phyloP scores from a whole-genome alignment of 257 asterid genomes.

The Anisodus acutangulus region DNA sequence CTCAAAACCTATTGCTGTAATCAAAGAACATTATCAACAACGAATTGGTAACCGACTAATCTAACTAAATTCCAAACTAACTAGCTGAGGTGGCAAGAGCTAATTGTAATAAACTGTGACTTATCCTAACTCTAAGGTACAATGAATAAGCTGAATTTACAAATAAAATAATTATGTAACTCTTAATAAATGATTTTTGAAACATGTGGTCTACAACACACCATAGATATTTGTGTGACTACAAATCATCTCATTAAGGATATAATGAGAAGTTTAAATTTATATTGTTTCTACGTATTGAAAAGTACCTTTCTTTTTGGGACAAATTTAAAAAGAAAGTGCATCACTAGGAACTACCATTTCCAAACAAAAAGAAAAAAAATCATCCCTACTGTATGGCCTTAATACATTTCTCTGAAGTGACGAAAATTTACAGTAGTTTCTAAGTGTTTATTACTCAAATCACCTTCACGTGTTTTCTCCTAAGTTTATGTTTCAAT shows the following conservation, averaged over 20 bases:
- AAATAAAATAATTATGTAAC: background rate
- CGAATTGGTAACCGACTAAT: background rate
- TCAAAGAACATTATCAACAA: background rate
- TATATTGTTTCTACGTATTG: background rate
- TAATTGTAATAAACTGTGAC: background rate
- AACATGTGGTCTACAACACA: background rate
- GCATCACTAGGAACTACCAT: background rate
- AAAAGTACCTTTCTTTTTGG: background rate
- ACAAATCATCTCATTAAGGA: background rate
- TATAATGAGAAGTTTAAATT: background rate
- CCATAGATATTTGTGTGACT: background rate
- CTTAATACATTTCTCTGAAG: constrained; percentile 11
- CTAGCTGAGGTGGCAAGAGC: background rate
- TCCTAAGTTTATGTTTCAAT: background rate
- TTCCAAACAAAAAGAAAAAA: background rate
- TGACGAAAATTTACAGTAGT: background rate
- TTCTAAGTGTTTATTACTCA: background rate
- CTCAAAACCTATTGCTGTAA: constrained; percentile 10
- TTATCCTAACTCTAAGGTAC: background rate
- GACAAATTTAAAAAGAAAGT: background rate
- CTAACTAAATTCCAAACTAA: background rate
- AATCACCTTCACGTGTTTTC: background rate
- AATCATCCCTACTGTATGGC: background rate
- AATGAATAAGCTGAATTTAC: background rate
- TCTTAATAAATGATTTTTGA: background rate